phyloP scores from a whole-genome alignment of 352 stramenopile genomes.

The Ochromonadaceae sp. region DNA sequence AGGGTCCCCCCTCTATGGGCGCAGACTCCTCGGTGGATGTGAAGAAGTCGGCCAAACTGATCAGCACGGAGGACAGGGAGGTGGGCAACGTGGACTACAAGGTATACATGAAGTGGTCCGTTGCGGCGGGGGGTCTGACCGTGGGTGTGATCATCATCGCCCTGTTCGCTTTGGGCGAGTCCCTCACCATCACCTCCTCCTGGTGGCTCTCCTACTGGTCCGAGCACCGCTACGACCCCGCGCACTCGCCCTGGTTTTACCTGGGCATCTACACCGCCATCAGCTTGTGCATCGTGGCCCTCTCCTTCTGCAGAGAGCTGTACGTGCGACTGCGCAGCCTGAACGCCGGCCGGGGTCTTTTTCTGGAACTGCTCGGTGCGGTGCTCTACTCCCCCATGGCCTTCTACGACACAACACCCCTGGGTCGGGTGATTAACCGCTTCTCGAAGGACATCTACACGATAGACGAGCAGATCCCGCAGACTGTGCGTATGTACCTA shows the following conservation, averaged over 20 bases:
- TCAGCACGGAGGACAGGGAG: conserved; percentile 34
- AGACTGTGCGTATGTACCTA: conserved; percentile 39
- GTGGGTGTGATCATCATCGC: conserved; percentile 36
- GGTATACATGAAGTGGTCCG: conserved; percentile 43
- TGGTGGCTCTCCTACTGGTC: conserved; percentile 89
- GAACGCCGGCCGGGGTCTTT: conserved; percentile 40
- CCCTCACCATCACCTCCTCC: conserved; percentile 58
- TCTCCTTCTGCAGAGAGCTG: conserved; percentile 45
- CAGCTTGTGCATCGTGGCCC: conserved; percentile 35
- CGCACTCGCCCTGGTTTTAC: conserved; percentile 49
- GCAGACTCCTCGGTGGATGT: too few relatives aligned
- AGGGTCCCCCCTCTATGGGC: too few relatives aligned
- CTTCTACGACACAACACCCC: conserved; percentile 67
- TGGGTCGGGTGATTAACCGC: conserved; percentile 38
- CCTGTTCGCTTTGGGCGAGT: conserved; percentile 59
- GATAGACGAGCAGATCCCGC: conserved; percentile 54
- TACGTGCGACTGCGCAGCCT: conserved; percentile 43
- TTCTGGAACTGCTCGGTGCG: conserved; percentile 36
- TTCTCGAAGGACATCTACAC: conserved; percentile 62
- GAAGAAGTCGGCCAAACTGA: conserved; percentile 23
- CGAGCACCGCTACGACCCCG: conserved; percentile 40
- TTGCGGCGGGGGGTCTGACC: conserved; percentile 38
- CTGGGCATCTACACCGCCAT: conserved; percentile 60
- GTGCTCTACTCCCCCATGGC: conserved; percentile 53
- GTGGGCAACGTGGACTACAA: conserved; percentile 34